These are phyloP conservation scores for Blumeriella jaapii DNA, from an alignment of 2,329 filamentous ascomycete genomes.

Conservation along the genomic window DNA sequence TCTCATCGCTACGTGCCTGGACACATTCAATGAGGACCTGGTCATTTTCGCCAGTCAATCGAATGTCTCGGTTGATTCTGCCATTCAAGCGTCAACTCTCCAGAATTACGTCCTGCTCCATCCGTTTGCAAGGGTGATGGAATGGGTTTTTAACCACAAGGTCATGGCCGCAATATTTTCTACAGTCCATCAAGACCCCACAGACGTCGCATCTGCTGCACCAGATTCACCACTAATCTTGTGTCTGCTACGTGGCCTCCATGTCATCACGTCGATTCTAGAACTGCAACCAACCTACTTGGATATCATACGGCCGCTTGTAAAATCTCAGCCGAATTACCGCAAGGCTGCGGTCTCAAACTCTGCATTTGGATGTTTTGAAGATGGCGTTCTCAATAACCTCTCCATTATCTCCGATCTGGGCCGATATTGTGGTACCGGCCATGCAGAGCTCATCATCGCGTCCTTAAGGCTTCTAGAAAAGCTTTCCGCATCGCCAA, in stretches of 20 bases:
- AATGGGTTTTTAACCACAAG: constrained; percentile 94
- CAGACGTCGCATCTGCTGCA: constrained; percentile 58
- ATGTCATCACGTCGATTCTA: constrained; percentile 73
- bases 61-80: constrained; percentile 60
- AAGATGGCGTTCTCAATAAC: constrained; percentile 79
- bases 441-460: constrained; percentile 69
- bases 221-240: constrained; percentile 73
- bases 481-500: constrained; percentile 74
- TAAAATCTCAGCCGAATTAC: constrained; percentile 53
- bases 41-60: constrained; percentile 76
- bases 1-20: constrained; percentile 68
- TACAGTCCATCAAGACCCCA: constrained; percentile 64
- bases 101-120: constrained; percentile 75
- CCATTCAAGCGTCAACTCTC: constrained; percentile 64
- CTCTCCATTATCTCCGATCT: constrained; percentile 70
- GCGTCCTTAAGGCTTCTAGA: constrained; percentile 73
- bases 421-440: constrained; percentile 76
- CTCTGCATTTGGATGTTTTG: constrained; percentile 73
- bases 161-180: constrained; percentile 71
- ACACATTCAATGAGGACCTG: constrained; percentile 87
- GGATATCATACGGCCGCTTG: constrained; percentile 70
- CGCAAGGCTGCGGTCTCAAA: constrained; percentile 55
- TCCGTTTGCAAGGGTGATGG: constrained; percentile 89
- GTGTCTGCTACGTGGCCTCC: constrained; percentile 66
- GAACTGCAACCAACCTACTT: constrained; percentile 86